Percentiles rank a stretch among this genome's conserved stretches.
These are phyloP conservation scores for Paxillus rubicundulus DNA, from an alignment of 768 basidiomycete species.

Conservation along the genomic window DNA sequence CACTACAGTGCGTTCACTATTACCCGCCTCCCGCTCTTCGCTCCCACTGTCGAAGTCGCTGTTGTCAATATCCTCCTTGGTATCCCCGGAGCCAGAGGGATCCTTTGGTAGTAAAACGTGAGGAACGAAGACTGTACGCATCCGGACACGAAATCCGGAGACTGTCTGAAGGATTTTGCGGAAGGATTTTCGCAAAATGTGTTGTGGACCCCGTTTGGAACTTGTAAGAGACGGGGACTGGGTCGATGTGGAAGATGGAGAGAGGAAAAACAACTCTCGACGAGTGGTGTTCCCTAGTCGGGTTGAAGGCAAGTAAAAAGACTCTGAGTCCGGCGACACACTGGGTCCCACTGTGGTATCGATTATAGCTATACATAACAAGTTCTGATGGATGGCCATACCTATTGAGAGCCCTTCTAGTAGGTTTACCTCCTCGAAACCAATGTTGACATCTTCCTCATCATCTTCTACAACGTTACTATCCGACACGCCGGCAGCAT, in stretches of 20 bases:
- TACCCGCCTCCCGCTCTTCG: constrained; percentile 57
- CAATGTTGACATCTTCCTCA: constrained; percentile 41
- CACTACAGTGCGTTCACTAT: constrained; percentile 81
- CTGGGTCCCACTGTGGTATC: constrained; percentile 41
- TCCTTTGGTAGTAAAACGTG: constrained; percentile 65
- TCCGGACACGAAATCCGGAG: constrained; percentile 84
- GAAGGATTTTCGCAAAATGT: constrained; percentile 83
- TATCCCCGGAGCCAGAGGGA: constrained; percentile 13
- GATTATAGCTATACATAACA: not conserved
- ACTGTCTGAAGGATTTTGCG: constrained; percentile 75
- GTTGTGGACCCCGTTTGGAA: constrained; percentile 46
- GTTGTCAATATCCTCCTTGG: constrained; percentile 31
- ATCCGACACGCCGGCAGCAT: not conserved
- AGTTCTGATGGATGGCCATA: constrained; percentile 27
- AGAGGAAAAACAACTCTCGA: constrained; percentile 62
- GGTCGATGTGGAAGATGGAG: constrained; percentile 44
- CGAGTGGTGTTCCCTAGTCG: constrained; percentile 70
- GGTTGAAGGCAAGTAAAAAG: constrained; percentile 60
- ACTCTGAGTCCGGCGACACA: constrained; percentile 34
- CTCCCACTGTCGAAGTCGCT: constrained; percentile 46
- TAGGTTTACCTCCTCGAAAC: constrained; percentile 67
- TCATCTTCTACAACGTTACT: constrained; percentile 25
- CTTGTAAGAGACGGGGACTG: constrained; percentile 50
- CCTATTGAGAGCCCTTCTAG: constrained; percentile 67
- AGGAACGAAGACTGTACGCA: constrained; percentile 93